Evolutionary conservation across 306 rosid genomes (phyloP).

Genomic region (Medicago arabica): DNA sequence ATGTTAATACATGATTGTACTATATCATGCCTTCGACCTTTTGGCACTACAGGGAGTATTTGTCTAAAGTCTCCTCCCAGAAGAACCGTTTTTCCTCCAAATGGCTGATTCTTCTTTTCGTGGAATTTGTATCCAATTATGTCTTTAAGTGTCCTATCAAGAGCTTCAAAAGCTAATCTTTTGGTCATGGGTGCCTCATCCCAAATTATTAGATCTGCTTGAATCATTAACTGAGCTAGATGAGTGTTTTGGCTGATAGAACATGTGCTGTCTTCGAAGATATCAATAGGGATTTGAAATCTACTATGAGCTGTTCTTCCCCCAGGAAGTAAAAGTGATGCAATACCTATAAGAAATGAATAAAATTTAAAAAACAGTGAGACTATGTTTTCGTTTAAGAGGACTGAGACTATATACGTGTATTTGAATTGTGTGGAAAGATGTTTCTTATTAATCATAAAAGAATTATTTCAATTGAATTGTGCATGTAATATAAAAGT

Average conservation of each 20-base stretch:
- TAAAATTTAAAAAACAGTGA: no score
- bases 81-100: neutral
- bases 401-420: no score
- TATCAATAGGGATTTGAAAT: no score
- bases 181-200: neutral
- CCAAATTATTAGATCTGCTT: neutral
- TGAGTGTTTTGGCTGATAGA: neutral
- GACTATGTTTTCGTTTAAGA: no score
- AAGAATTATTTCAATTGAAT: no score
- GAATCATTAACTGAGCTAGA: neutral
- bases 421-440: no score
- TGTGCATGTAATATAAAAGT: no score
- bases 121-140: neutral
- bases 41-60: neutral
- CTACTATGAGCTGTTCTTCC: no score
- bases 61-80: neutral
- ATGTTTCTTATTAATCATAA: no score
- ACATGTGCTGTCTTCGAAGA: neutral
- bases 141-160: neutral
- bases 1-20: neutral
- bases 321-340: no score
- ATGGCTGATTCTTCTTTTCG: neutral
- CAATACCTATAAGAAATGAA: no score
- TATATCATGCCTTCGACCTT: neutral
- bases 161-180: neutral